These are phyloP conservation scores for Hamamelis virginiana DNA, from an alignment of 164 flowering plant species.

Conservation along the genomic window DNA sequence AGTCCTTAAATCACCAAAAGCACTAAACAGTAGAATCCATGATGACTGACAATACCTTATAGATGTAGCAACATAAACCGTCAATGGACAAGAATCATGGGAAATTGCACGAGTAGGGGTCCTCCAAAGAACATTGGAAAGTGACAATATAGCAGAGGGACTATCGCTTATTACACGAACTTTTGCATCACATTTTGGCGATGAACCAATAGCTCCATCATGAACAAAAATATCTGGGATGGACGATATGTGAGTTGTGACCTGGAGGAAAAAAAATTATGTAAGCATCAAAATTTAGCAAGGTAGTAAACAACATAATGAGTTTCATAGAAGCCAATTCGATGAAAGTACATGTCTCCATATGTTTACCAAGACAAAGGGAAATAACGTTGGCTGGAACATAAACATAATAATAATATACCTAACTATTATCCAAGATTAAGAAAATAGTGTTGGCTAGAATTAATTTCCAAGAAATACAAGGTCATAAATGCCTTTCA, in stretches of 20 bases:
- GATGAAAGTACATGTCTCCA: too few species aligned
- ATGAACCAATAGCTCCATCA: constrained; percentile 59
- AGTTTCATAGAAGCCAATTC: too few species aligned
- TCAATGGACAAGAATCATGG: constrained; percentile 58
- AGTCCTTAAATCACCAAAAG: not conserved
- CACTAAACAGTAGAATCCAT: not conserved
- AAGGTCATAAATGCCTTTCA: too few species aligned
- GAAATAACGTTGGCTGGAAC: too few species aligned
- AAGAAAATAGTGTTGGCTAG: too few species aligned
- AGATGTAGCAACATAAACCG: constrained; percentile 47
- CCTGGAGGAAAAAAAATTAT: constrained; percentile 22
- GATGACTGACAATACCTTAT: constrained; percentile 32
- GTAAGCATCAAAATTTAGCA: not conserved
- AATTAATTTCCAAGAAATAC: too few species aligned
- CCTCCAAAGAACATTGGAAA: constrained; percentile 45
- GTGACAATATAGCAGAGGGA: constrained; percentile 43
- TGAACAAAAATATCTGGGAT: constrained; percentile 48
- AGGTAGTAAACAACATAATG: not conserved
- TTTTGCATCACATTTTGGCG: constrained; percentile 42
- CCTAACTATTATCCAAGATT: too few species aligned
- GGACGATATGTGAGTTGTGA: constrained; percentile 47
- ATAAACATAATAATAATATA: too few species aligned
- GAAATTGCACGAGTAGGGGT: constrained; percentile 55
- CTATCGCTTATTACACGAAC: constrained; percentile 56
- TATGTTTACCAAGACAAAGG: too few species aligned